phyloP scores from a whole-genome alignment of 2,329 filamentous ascomycete species.

The Ophiocordyceps camponoti-floridani region DNA sequence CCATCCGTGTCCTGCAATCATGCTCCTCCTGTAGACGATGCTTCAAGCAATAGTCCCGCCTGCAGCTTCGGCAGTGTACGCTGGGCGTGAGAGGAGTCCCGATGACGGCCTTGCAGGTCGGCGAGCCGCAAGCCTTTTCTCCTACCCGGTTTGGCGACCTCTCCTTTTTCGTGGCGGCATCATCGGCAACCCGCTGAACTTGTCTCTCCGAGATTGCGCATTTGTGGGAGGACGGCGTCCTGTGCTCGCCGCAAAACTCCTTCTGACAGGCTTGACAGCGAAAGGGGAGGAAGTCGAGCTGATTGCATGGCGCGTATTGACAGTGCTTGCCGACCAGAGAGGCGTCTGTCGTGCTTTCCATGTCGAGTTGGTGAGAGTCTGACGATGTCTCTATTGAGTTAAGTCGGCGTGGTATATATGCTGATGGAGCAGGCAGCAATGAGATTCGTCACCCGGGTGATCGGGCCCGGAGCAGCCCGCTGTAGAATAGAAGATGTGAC shows the following conservation, averaged over 20 bases:
- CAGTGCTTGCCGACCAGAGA: constrained; percentile 81
- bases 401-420: not conserved
- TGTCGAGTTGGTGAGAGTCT: constrained; percentile 39
- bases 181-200: constrained; percentile 31
- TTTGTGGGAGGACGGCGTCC: constrained; percentile 66
- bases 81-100: constrained; percentile 50
- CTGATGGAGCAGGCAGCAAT: constrained; percentile 8
- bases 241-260: constrained; percentile 88
- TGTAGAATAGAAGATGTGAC: not conserved
- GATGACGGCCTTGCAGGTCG: constrained; percentile 50
- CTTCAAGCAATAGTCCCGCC: constrained; percentile 59
- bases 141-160: constrained; percentile 33
- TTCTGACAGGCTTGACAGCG: constrained; percentile 73
- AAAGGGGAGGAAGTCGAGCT: constrained; percentile 93
- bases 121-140: constrained; percentile 50
- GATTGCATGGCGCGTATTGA: constrained; percentile 78
- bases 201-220: constrained; percentile 47
- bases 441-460: constrained; percentile 9
- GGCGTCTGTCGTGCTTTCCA: constrained; percentile 57
- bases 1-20: constrained; percentile 58
- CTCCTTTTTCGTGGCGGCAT: constrained; percentile 34
- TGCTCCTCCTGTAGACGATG: constrained; percentile 68
- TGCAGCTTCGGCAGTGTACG: constrained; percentile 55
- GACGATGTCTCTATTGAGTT: constrained; percentile 33
- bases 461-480: not conserved